Conservation (phyloP, 1,284 basidiomycete species). For the Cystobasidium sp. region DNA sequence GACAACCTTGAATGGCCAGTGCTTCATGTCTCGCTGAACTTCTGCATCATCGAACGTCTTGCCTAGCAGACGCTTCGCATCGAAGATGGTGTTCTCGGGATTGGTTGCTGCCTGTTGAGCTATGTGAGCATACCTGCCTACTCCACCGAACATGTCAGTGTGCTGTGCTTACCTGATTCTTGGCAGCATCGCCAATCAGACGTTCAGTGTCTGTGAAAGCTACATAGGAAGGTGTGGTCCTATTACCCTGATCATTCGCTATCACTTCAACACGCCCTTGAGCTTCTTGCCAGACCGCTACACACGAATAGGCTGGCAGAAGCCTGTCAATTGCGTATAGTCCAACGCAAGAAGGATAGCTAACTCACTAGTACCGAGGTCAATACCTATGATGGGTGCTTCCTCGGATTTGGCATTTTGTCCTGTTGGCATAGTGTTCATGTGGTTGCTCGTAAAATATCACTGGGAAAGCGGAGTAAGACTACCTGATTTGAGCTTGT, state of each 20-base stretch:
- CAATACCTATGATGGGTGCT: slow-evolving; percentile 4
- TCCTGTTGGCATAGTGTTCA: neutral
- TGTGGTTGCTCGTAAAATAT: no score
- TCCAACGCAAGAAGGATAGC: neutral
- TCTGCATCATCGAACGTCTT: slow-evolving; percentile 81
- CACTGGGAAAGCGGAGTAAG: no score
- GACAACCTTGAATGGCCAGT: slow-evolving; percentile 82
- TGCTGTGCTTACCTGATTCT: slow-evolving; percentile 75
- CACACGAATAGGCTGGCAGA: slow-evolving; percentile 64
- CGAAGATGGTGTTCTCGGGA: slow-evolving; percentile 77
- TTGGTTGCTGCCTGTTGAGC: slow-evolving; percentile 51
- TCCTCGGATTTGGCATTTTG: neutral
- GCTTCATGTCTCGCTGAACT: slow-evolving; percentile 88
- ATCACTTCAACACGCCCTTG: slow-evolving; percentile 98
- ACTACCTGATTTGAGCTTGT: no score
- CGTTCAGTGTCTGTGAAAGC: slow-evolving; percentile 85
- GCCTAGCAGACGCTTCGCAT: slow-evolving; percentile 87
- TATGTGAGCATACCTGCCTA: slow-evolving; percentile 57
- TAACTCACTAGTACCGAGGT: slow-evolving; percentile 10
- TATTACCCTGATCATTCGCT: slow-evolving; percentile 86
- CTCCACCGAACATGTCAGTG: slow-evolving; percentile 72
- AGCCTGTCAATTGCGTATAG: neutral
- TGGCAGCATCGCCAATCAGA: slow-evolving; percentile 92
- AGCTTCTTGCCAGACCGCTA: slow-evolving; percentile 87
- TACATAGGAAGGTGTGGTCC: slow-evolving; percentile 92